Evolutionary conservation across 768 basidiomycete genomes (phyloP).

Genomic region (Psilocybe cyanescens): DNA sequence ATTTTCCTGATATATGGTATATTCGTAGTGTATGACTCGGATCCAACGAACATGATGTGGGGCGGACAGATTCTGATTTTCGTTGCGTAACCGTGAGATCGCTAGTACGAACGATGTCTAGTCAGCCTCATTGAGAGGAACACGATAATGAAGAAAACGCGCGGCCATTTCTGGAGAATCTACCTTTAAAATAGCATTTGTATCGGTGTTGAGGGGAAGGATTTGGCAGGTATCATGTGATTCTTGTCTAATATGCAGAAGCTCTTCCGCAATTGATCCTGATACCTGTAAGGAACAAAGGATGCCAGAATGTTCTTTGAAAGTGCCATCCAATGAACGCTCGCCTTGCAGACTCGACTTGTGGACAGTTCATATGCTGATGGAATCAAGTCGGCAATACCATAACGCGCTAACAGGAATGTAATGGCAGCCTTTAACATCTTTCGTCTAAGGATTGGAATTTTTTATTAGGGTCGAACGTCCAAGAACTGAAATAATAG

Average conservation of each 20-base stretch:
- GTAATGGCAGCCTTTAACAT: too few species aligned
- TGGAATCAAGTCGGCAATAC: background rate
- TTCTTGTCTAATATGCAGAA: background rate
- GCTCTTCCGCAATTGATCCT: background rate
- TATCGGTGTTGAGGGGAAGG: background rate
- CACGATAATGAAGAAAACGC: slow-evolving; percentile 1
- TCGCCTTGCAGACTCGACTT: background rate
- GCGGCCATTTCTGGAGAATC: slow-evolving; percentile 14
- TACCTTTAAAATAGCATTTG: slow-evolving; percentile 14
- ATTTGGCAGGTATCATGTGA: too few species aligned
- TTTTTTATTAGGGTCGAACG: background rate
- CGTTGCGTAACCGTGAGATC: slow-evolving; percentile 17
- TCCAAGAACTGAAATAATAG: background rate
- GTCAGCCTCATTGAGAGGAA: background rate
- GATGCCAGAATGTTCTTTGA: background rate
- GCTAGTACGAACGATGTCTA: slow-evolving; percentile 3
- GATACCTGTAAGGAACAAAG: background rate
- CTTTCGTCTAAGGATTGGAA: too few species aligned
- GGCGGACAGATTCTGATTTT: slow-evolving; percentile 17
- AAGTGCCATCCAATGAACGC: background rate
- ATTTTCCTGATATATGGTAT: slow-evolving; percentile 7
- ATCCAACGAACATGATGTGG: slow-evolving; percentile 19
- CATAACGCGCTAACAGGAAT: too few species aligned
- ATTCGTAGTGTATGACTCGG: background rate
- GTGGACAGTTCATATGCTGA: background rate